Evolutionary conservation across 75 land plant genomes (phyloP).

Genomic region (Cryptomeria japonica): DNA sequence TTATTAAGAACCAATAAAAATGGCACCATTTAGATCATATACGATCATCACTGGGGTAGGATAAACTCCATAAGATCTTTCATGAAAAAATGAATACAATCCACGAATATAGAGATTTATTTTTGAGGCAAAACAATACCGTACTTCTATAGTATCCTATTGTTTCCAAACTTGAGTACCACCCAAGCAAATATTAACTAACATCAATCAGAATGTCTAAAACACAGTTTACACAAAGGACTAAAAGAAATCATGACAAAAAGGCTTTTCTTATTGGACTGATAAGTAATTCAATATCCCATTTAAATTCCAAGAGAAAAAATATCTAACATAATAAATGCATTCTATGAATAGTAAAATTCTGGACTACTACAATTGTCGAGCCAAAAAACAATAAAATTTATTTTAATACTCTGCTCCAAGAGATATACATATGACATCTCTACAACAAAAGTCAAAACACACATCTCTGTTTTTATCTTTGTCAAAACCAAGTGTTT

Average conservation of each 20-base stretch:
- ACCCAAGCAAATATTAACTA: not conserved
- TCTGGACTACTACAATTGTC: not conserved
- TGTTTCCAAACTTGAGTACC: not conserved
- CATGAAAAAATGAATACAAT: too few species aligned
- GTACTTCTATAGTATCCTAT: not conserved
- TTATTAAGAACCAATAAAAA: not conserved
- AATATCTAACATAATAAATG: not conserved
- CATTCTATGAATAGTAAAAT: not conserved
- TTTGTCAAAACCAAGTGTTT: constrained; percentile 3
- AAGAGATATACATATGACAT: not conserved
- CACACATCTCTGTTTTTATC: not conserved
- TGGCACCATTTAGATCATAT: not conserved
- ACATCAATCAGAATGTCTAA: not conserved
- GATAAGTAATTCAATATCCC: not conserved
- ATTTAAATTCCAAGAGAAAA: not conserved
- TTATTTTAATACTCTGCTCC: not conserved
- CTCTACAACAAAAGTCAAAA: not conserved
- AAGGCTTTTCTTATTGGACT: not conserved
- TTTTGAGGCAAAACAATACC: too few species aligned
- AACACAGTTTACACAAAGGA: not conserved
- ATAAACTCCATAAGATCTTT: too few species aligned
- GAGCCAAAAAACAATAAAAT: not conserved
- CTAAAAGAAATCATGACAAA: not conserved
- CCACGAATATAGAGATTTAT: too few species aligned
- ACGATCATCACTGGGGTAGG: not conserved